These are phyloP conservation scores for Parvularia atlantis DNA, from an alignment of 78 protist species.

Conservation along the genomic window DNA sequence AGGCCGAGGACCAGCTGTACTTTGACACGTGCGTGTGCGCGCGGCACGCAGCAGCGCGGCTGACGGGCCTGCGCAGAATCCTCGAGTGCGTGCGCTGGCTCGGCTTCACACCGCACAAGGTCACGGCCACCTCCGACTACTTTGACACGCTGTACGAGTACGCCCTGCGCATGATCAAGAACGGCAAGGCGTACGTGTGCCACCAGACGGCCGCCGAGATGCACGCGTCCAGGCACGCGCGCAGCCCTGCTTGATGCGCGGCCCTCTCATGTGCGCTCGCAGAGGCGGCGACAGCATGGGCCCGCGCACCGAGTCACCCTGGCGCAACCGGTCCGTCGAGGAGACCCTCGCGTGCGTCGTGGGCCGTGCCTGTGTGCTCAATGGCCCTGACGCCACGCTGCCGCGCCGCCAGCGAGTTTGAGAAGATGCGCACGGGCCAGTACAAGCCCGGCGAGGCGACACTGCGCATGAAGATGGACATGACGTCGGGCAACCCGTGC, in stretches of 20 bases:
- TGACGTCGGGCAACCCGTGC: slow-evolving; percentile 66
- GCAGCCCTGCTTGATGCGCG: background rate
- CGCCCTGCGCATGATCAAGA: slow-evolving; percentile 81
- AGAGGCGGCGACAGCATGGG: background rate
- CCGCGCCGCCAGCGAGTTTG: slow-evolving; percentile 71
- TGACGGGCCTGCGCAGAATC: background rate
- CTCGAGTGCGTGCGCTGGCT: slow-evolving; percentile 74
- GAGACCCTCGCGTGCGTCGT: no score
- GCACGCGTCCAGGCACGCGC: slow-evolving; percentile 1
- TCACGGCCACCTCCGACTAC: slow-evolving; percentile 86
- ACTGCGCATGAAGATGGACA: slow-evolving; percentile 88
- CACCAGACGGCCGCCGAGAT: slow-evolving; percentile 70
- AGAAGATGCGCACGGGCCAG: slow-evolving; percentile 82
- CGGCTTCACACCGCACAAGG: slow-evolving; percentile 73
- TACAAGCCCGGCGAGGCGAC: slow-evolving; percentile 78
- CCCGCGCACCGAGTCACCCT: slow-evolving; percentile 56
- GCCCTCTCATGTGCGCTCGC: background rate
- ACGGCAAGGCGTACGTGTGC: slow-evolving; percentile 89
- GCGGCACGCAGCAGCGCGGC: background rate
- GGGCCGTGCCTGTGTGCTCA: no score
- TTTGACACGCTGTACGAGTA: slow-evolving; percentile 82
- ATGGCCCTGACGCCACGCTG: no score
- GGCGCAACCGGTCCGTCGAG: slow-evolving; percentile 81
- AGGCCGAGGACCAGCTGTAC: slow-evolving; percentile 79
- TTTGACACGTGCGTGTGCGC: slow-evolving; percentile 44